Conservation (phyloP, 1,284 basidiomycete species). For the Cryptococcus jaspeensis region DNA sequence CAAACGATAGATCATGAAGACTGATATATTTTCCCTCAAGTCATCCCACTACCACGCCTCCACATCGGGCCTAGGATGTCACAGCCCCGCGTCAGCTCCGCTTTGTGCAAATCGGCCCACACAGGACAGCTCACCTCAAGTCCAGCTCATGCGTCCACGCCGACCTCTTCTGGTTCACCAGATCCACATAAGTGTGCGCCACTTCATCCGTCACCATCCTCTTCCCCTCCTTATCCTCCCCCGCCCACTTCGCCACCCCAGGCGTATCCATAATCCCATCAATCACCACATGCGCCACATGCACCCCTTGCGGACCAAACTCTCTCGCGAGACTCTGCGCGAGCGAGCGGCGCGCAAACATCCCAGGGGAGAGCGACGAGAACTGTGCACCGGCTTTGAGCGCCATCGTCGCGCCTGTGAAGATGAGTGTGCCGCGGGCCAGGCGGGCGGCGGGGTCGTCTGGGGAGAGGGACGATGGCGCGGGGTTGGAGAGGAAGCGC, state of each 20-base stretch:
- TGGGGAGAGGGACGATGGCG: neutral
- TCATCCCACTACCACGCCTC: neutral
- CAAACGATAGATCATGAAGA: neutral
- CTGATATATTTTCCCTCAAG: no score
- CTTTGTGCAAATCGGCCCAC: no score
- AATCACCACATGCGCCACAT: constrained; percentile 51
- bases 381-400: constrained; percentile 36
- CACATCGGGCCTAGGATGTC: neutral
- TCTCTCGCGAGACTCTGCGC: constrained; percentile 49
- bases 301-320: constrained; percentile 51
- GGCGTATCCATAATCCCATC: constrained; percentile 49
- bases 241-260: constrained; percentile 24
- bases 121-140: constrained; percentile 24
- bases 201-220: constrained; percentile 23
- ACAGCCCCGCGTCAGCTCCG: neutral
- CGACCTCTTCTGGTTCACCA: constrained; percentile 44
- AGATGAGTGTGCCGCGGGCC: constrained; percentile 40
- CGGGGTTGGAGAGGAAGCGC: constrained; percentile 23
- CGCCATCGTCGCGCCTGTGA: constrained; percentile 48
- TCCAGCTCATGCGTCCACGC: constrained; percentile 50
- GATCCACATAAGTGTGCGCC: constrained; percentile 37
- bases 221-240: constrained; percentile 27
- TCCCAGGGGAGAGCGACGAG: constrained; percentile 33
- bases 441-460: constrained; percentile 1
- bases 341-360: constrained; percentile 41